Conservation (phyloP, 257 asterid species). For the Coffea canephora region DNA sequence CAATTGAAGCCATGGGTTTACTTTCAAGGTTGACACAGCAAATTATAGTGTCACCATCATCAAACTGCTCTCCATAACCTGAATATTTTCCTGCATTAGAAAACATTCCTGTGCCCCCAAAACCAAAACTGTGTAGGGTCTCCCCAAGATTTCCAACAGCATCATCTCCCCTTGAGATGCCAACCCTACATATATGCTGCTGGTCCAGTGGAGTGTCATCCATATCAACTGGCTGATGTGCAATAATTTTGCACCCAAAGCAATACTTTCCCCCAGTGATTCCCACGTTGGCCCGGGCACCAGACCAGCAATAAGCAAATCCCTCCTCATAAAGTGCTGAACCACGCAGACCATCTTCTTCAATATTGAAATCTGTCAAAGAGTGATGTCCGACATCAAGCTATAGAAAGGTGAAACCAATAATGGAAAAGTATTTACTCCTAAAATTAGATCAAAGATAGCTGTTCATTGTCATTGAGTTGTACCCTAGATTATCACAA, state of each 20-base stretch:
- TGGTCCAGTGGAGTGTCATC: constrained; percentile 46
- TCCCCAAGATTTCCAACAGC: constrained; percentile 52
- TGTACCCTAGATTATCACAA: neutral
- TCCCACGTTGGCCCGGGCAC: constrained; percentile 65
- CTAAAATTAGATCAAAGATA: neutral
- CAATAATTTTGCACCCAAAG: constrained; percentile 57
- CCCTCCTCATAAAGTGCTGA: constrained; percentile 51
- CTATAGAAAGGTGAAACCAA: neutral
- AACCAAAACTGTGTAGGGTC: constrained; percentile 47
- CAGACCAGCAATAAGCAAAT: constrained; percentile 75
- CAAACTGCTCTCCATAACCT: constrained; percentile 46
- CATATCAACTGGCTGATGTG: constrained; percentile 49
- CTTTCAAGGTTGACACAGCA: constrained; percentile 52
- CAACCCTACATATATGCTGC: constrained; percentile 48
- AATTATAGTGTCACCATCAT: constrained; percentile 51
- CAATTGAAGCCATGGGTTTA: constrained; percentile 47
- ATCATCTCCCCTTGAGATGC: constrained; percentile 61
- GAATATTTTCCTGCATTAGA: constrained; percentile 37
- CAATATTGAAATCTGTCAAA: constrained; percentile 50
- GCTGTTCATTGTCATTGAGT: too few species aligned
- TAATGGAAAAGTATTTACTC: neutral
- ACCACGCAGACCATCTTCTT: constrained; percentile 51
- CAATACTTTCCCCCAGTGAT: constrained; percentile 57
- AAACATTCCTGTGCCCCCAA: constrained; percentile 54
- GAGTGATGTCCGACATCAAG: neutral